Conservation (phyloP, 2,329 filamentous ascomycete genomes). For the Pseudocercospora macadamiae region DNA sequence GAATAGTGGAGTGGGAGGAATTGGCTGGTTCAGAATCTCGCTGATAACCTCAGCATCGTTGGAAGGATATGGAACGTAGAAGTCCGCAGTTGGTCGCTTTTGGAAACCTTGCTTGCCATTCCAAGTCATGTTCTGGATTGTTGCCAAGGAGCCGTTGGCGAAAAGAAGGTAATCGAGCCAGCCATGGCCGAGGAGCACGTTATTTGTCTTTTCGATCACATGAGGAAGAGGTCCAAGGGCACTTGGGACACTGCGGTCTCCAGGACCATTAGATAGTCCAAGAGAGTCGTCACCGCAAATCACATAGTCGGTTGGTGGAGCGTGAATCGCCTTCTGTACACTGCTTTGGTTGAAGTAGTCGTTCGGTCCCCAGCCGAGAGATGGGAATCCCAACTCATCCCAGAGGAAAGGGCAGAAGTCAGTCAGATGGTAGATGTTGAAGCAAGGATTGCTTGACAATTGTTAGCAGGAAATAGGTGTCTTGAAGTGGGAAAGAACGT, state of each 20-base stretch:
- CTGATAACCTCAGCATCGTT: neutral
- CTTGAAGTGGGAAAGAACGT: too few relatives aligned
- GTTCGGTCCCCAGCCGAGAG: slow-evolving; percentile 5
- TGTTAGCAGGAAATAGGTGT: too few relatives aligned
- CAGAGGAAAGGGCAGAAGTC: slow-evolving; percentile 33
- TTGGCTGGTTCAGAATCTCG: neutral
- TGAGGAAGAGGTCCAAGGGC: neutral
- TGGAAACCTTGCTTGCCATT: slow-evolving; percentile 35
- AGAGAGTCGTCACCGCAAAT: slow-evolving; percentile 33
- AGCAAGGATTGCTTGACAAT: slow-evolving; percentile 41
- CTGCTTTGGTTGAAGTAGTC: slow-evolving; percentile 39
- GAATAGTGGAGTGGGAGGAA: neutral
- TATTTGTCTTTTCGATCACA: slow-evolving; percentile 37
- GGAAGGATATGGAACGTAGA: slow-evolving; percentile 31
- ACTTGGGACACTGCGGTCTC: slow-evolving; percentile 2
- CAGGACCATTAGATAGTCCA: neutral
- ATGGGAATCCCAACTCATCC: slow-evolving; percentile 23
- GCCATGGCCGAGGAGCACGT: slow-evolving; percentile 35
- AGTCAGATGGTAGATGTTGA: slow-evolving; percentile 37
- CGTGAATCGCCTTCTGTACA: slow-evolving; percentile 40
- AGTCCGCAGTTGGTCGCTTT: slow-evolving; percentile 22
- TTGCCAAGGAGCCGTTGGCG: slow-evolving; percentile 32
- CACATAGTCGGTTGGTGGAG: slow-evolving; percentile 31
- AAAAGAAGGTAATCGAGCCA: slow-evolving; percentile 32
- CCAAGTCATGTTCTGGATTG: slow-evolving; percentile 38